These are phyloP conservation scores for Paecilomyces sp. DNA, from an alignment of 2,329 filamentous ascomycete genomes.

Conservation along the genomic window DNA sequence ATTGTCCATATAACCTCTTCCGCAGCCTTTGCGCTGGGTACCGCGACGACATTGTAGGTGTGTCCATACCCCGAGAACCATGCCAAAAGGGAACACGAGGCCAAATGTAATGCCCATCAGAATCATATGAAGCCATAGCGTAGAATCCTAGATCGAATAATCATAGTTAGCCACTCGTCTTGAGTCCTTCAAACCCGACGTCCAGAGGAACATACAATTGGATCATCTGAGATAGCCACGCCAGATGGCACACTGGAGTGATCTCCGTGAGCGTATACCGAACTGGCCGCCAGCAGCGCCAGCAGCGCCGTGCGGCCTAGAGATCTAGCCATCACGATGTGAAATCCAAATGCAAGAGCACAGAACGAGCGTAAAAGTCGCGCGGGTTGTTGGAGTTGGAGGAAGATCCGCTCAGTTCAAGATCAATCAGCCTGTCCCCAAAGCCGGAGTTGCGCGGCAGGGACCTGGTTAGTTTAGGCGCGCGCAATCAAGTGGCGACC, in stretches of 20 bases:
- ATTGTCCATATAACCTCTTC: not conserved
- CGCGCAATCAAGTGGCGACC: not conserved
- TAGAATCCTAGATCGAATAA: conserved; percentile 53
- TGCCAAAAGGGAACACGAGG: conserved; percentile 84
- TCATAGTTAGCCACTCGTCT: not conserved
- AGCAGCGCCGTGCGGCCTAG: conserved; percentile 13
- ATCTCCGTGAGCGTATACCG: conserved; percentile 43
- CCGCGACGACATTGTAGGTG: not conserved
- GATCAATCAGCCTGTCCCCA: not conserved
- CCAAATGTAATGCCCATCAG: conserved; percentile 83
- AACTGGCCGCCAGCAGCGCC: conserved; percentile 19
- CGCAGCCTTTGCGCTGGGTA: not conserved
- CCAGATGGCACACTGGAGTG: conserved; percentile 60
- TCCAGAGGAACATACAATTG: conserved; percentile 52
- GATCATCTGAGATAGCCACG: conserved; percentile 61
- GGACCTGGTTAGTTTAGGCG: not conserved
- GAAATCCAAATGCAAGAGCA: not conserved
- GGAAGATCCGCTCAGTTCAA: not conserved
- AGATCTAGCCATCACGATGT: not conserved
- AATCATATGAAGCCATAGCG: conserved; percentile 90
- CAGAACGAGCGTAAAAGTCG: not conserved
- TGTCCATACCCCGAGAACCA: conserved; percentile 77
- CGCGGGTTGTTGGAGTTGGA: not conserved
- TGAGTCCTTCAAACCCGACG: conserved; percentile 18
- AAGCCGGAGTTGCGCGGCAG: not conserved